phyloP scores from a whole-genome alignment of 2,329 filamentous ascomycete genomes.

The Macrophomina phaseolina region DNA sequence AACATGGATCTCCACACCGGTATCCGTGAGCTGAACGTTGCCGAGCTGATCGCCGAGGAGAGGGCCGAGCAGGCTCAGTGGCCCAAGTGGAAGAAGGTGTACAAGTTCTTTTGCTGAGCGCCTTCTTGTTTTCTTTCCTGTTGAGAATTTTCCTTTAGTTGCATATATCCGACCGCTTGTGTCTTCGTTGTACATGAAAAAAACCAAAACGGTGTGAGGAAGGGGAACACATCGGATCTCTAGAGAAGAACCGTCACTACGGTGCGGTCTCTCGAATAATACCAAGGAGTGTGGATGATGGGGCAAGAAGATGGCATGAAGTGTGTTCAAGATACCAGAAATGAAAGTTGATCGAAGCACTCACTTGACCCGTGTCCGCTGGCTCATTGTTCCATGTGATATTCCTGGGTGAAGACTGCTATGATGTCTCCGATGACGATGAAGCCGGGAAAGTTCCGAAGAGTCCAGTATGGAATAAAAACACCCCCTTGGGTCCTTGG shows the following conservation, averaged over 20 bases:
- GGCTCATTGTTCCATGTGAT: not conserved
- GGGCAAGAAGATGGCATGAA: not conserved
- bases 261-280: not conserved
- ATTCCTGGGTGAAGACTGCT: no score
- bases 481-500: no score
- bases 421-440: not conserved
- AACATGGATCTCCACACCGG: slow-evolving; percentile 91
- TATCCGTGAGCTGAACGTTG: slow-evolving; percentile 81
- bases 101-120: slow-evolving; percentile 54
- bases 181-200: slow-evolving; percentile 6
- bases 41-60: slow-evolving; percentile 80
- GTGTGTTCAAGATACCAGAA: not conserved
- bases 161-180: slow-evolving; percentile 5
- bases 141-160: not conserved
- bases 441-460: not conserved
- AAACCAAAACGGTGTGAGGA: not conserved
- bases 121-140: not conserved
- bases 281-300: not conserved
- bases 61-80: slow-evolving; percentile 68
- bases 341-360: not conserved
- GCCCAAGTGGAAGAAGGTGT: slow-evolving; percentile 56
- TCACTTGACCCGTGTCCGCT: not conserved
- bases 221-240: no score
- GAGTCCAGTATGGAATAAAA: no score
- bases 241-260: not conserved